Evolutionary conservation across 345 rosid species (phyloP), one percentile per base, ranked within the genome.

Genomic region (Linum trigynum): DNA sequence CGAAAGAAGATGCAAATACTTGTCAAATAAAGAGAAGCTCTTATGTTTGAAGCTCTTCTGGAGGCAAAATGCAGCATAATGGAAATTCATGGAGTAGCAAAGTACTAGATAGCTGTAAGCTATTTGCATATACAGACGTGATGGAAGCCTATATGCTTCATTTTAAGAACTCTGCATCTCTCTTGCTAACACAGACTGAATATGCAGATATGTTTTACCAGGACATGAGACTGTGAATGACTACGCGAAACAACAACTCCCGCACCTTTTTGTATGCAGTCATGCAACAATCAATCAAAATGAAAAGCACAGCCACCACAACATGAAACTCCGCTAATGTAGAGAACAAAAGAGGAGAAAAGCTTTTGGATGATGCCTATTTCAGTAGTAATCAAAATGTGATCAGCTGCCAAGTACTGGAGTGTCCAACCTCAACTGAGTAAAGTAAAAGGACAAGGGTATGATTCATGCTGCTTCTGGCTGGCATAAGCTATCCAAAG

Each of bases 1-100:
- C 1, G 8, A 4, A 11, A 55, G 74, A 41, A 72, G 74, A 75
- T 68, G n/a, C 10, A 62, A 65, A 39, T 55, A 39, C 32, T 38
- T 42, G 56, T 65, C 71, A 73, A 71, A 3, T 14, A 43, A 5
- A 4, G 50, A 23, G 32, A 23, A 23, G 1, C 32, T 23, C 32
- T 23, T 23, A 23, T 11, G 56, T 42, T 38, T 17, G 35, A 7
- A 58, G 11, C 23, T 35, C 7, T 58, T 58, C 61, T 58, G 10
- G 10, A 43, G 32, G 50, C 32, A 43, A 4, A 58, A 16, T 3
- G 37, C 61, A 7, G 11, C 2, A 58, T n/a, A n/a, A 32, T 32
- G 35, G 38, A 10, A 9, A 58, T 3, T n/a, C 32, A 23, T 23
- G 32, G 32, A 23, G 32, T 23, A 23, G 32, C 32, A 23, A 23